phyloP scores from a whole-genome alignment of 2,329 filamentous ascomycete species.

The Penicillium sumatraense region DNA sequence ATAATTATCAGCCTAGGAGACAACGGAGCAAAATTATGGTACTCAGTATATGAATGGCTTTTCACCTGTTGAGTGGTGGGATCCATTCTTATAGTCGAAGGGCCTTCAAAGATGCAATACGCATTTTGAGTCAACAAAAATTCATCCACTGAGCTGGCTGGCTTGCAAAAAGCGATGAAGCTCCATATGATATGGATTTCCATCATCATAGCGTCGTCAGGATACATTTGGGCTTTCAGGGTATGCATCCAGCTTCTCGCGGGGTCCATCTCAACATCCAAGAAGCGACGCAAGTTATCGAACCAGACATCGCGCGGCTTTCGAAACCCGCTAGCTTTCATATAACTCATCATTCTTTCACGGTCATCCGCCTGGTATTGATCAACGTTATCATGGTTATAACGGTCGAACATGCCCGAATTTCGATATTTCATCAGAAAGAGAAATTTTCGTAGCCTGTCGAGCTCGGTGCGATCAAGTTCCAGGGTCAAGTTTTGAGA shows the following conservation, averaged over 20 bases:
- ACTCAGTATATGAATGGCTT: conserved; percentile 14
- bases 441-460: conserved; percentile 48
- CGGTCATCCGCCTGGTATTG: conserved; percentile 33
- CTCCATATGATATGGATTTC: conserved; percentile 28
- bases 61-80: not conserved
- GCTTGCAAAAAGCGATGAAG: conserved; percentile 38
- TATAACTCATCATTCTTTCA: conserved; percentile 31
- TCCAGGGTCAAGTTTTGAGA: conserved; percentile 20
- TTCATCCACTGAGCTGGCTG: conserved; percentile 28
- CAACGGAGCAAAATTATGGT: conserved; percentile 20
- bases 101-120: conserved; percentile 38
- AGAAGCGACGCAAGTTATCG: conserved; percentile 35
- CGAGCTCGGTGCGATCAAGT: conserved; percentile 30
- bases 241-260: conserved; percentile 30
- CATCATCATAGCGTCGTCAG: conserved; percentile 36
- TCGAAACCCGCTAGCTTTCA: conserved; percentile 32
- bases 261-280: conserved; percentile 37
- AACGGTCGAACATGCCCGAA: conserved; percentile 40
- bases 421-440: conserved; percentile 54
- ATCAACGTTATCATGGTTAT: conserved; percentile 37
- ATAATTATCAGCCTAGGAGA: conserved; percentile 23
- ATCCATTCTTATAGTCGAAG: conserved; percentile 8
- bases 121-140: conserved; percentile 41
- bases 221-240: conserved; percentile 31
- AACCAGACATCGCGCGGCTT: conserved; percentile 42